A percentile compares a stretch with the other conserved stretches of the same genome.
These are phyloP conservation scores for Ichthyophthirius multifiliis DNA, from an alignment of 169 alveolate genomes.

Conservation along the genomic window DNA sequence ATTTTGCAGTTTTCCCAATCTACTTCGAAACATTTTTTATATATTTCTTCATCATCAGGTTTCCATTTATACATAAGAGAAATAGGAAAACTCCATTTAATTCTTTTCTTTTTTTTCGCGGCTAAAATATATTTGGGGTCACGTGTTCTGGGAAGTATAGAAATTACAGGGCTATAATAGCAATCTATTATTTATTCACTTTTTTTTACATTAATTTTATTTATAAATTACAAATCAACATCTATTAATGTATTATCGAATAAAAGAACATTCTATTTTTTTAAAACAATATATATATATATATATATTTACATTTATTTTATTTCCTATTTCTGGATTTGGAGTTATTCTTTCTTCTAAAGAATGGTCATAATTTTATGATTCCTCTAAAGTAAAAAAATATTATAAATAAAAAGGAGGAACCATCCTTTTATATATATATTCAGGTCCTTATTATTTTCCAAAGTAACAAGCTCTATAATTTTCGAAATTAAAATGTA, in stretches of 20 bases:
- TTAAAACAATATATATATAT: too few relatives aligned
- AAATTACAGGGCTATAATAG: not conserved
- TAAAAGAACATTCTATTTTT: not conserved
- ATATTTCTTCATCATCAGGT: slow-evolving; percentile 32
- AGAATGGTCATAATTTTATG: not conserved
- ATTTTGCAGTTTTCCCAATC: slow-evolving; percentile 32
- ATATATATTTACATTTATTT: not conserved
- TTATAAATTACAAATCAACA: not conserved
- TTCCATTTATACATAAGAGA: slow-evolving; percentile 22
- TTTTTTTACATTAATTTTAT: not conserved
- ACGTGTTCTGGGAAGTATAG: not conserved
- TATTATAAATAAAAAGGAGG: slow-evolving; percentile 23
- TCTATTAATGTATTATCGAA: not conserved
- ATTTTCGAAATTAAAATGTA: slow-evolving; percentile 36
- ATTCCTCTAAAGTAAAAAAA: slow-evolving; percentile 17
- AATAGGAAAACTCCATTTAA: slow-evolving; percentile 16
- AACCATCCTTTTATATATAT: slow-evolving; percentile 20
- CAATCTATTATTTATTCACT: not conserved
- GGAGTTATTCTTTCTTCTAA: too few relatives aligned
- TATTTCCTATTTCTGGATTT: slow-evolving; percentile 8
- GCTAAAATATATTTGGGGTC: slow-evolving; percentile 2
- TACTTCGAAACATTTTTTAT: slow-evolving; percentile 30
- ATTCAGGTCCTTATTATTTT: not conserved
- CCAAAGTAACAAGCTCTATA: slow-evolving; percentile 26
- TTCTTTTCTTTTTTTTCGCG: slow-evolving; percentile 4